phyloP scores from a whole-genome alignment of 176 grass and related monocot genomes.

The Puya raimondii region DNA sequence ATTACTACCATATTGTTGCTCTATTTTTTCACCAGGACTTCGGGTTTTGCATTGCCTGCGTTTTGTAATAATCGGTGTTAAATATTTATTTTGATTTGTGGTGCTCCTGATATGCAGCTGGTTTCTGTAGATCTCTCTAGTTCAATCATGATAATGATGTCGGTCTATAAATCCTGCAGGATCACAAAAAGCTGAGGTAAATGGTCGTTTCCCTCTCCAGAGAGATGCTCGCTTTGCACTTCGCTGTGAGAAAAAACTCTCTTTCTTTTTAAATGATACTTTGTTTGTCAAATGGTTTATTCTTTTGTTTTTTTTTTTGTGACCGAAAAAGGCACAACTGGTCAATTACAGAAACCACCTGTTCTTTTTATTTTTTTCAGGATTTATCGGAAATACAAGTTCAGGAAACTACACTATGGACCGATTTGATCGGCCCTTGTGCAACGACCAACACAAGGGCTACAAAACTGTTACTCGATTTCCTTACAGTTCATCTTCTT shows the following conservation, averaged over 20 bases:
- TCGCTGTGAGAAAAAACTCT: not conserved
- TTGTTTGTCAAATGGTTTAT: not conserved
- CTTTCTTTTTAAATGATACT: not conserved
- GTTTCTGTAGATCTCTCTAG: no score
- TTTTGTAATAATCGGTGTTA: no score
- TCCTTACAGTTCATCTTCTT: not conserved
- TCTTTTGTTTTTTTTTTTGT: not conserved
- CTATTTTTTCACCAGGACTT: no score
- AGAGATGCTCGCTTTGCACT: conserved; percentile 21
- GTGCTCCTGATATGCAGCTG: no score
- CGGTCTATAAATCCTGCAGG: not conserved
- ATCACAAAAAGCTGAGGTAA: conserved; percentile 4
- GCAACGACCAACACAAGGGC: not conserved
- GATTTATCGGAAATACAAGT: not conserved
- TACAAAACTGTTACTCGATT: not conserved
- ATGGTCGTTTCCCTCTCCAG: conserved; percentile 2
- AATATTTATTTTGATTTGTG: no score
- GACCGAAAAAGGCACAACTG: no score
- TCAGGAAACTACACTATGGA: not conserved
- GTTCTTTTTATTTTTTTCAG: not conserved
- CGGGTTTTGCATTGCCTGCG: no score
- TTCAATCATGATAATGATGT: no score
- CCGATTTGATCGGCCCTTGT: not conserved
- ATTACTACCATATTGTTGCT: no score
- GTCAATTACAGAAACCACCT: not conserved